Evolutionary conservation across 257 asterid genomes (phyloP), one percentile per base, ranked within the genome.

Genomic region (Linaria vulgaris): DNA sequence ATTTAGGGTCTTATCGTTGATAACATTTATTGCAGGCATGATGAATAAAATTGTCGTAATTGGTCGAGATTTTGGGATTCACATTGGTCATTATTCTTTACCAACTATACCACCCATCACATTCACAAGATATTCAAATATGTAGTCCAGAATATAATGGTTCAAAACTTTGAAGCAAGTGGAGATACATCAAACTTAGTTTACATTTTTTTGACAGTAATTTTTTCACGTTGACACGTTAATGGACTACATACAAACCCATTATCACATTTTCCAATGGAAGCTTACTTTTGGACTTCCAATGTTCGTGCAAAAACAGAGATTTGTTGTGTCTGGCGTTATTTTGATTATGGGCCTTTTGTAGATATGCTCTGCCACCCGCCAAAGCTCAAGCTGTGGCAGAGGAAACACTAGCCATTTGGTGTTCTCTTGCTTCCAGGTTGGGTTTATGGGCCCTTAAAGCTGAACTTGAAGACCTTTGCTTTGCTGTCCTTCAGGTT

Each of bases 381-480:
- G 68, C 80, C 67, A 92, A 92, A 79, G 95, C 97, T 39, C 88
- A 85, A 78, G 97, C 97, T 75, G 96, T 92, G 69, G 98, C 98
- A 58, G 88, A 87, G 74, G 98, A 92, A 79, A 85, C 98, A 25
- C 77, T 92, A 78, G 95, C 85, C 66, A 89, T 92, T 74, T 92
- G 98, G 98, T 92, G 98, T 61, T 92, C 97, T 41, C 97, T 92
- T 79, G 96, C 98, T 74, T 92, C 97, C 19, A 83, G 97, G 71
- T 72, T 92, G 68, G 98, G 98, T 58, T 83, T 92, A 46, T 92
- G 98, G 98, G 95, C 98, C 60, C 80, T 89, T 63, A 92, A 89
- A 81, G 96, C 98, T 71, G 98, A 92, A 74, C 96, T 92, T 62
- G 98, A 92, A 83, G 98, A 92, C 77, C 83, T 92, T 55, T 92